phyloP scores from a whole-genome alignment of 331 rosid genomes.

The Quercus lobata region DNA sequence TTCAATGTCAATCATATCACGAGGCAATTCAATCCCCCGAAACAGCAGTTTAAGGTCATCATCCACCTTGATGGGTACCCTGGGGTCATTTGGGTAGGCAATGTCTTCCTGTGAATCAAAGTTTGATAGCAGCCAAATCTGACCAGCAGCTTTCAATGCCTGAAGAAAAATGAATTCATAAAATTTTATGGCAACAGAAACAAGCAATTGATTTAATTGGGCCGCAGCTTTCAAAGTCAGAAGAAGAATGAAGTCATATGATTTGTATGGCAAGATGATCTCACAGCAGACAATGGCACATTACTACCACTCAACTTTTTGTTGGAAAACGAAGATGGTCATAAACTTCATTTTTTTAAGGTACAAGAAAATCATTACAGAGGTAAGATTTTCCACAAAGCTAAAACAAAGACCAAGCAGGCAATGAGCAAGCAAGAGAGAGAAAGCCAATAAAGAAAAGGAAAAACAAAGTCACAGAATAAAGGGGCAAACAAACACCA shows the following conservation, averaged over 20 bases:
- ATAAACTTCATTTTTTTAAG: too few relatives aligned
- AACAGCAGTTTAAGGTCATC: constrained; percentile 77
- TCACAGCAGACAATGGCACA: background rate
- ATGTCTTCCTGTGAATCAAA: constrained; percentile 97
- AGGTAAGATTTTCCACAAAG: too few relatives aligned
- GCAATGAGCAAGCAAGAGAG: too few relatives aligned
- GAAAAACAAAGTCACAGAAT: background rate
- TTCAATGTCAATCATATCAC: constrained; percentile 92
- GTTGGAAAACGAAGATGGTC: too few relatives aligned
- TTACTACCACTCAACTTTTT: too few relatives aligned
- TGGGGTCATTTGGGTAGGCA: constrained; percentile 92
- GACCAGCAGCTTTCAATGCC: constrained; percentile 79
- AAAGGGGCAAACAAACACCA: background rate
- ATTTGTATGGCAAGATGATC: background rate
- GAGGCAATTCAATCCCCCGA: constrained; percentile 75
- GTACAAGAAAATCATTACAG: too few relatives aligned
- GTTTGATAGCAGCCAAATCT: constrained; percentile 91
- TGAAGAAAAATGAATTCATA: constrained; percentile 21
- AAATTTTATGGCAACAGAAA: constrained; percentile 3
- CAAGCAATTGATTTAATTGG: too few relatives aligned
- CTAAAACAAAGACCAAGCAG: too few relatives aligned
- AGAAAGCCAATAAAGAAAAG: too few relatives aligned
- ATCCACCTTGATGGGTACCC: constrained; percentile 73
- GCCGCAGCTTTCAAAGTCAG: constrained; percentile 69
- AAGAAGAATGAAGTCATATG: constrained; percentile 14